Conservation (phyloP, 768 basidiomycete genomes). For the Paxillus involutus region DNA sequence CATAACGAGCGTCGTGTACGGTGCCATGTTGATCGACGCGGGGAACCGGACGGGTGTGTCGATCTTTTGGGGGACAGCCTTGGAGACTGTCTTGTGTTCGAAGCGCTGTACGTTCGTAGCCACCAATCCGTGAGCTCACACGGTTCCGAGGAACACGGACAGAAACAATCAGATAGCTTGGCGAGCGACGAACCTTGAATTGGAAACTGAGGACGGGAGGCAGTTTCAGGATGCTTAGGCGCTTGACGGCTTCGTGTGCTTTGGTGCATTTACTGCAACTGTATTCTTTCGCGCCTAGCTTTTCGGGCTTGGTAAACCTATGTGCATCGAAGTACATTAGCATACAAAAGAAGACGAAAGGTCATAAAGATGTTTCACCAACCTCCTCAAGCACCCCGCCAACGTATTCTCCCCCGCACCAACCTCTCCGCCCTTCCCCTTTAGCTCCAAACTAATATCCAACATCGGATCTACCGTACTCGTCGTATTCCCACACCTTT, state of each 20-base stretch:
- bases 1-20: slow-evolving; percentile 71
- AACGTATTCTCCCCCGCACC: slow-evolving; percentile 61
- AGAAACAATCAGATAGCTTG: neutral
- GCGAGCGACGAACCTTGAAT: slow-evolving; percentile 66
- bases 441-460: slow-evolving; percentile 86
- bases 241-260: slow-evolving; percentile 77
- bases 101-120: slow-evolving; percentile 64
- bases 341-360: neutral
- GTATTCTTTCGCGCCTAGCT: slow-evolving; percentile 79
- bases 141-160: too few relatives aligned
- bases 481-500: slow-evolving; percentile 75
- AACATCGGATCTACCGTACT: slow-evolving; percentile 87
- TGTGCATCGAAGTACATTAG: neutral
- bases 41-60: slow-evolving; percentile 84
- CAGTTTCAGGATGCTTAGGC: slow-evolving; percentile 79
- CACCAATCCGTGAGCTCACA: too few relatives aligned
- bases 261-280: slow-evolving; percentile 82
- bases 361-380: slow-evolving; percentile 11
- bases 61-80: slow-evolving; percentile 77
- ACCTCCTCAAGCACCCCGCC: slow-evolving; percentile 75
- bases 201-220: slow-evolving; percentile 93
- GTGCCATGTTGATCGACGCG: slow-evolving; percentile 81
- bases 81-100: slow-evolving; percentile 80
- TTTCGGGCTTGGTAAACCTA: slow-evolving; percentile 87
- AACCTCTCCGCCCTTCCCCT: slow-evolving; percentile 46